Base-by-base conservation (phyloP, 2,329 filamentous ascomycete genomes). In the Gyromitra esculenta region DNA sequence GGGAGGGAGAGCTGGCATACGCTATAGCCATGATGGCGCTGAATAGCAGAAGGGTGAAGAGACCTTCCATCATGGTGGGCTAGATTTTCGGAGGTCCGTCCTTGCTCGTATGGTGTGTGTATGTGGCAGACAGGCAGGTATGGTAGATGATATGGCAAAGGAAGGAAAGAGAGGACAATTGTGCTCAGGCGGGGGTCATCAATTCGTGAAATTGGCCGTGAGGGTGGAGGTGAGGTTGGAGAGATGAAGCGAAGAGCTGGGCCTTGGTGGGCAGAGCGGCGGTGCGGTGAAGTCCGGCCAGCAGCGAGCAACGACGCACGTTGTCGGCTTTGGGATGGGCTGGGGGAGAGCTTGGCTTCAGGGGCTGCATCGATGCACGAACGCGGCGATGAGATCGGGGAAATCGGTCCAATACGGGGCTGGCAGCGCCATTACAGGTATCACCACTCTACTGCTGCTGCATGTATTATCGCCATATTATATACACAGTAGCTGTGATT, bases 11-110 rank as follows among this genome's bases (percentile, higher is more conserved):
- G 31, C 31, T 39, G 5, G 59, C 87, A 84, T 83, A 91, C 88
- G 89, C 89, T 82, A 87, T 84, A 77, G 87, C 89, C 89, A 91
- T 91, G 79, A 91, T 86, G 78, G 86, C 85, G 87, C 89, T 88
- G 86, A 91, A 82, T 48, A 86, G 85, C 84, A 91, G 87, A 85
- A 91, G 83, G 82, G 89, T 90, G 80, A 90, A 87, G 59, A 91
- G 85, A 81, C 89, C 89, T 83, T 89, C 88, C n/a, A 69, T 25
- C 78, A 79, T 79, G 35, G 31, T 60, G 59, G 63, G n/a, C 35
- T 11, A 18, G 48, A 35, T 31, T 35, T 41, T 21, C 18, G 39
- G 25, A n/a, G 25, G 57, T 63, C 11, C 39, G 60, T 7, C 6
- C 2, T 21, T 9, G 9, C 2, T n/a, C 25, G n/a, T 60, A 13